Percentiles rank a stretch among this genome's conserved stretches.
These are phyloP conservation scores for Hypoxylon crocopeplum DNA, from an alignment of 495 filamentous ascomycete species.

Conservation along the genomic window DNA sequence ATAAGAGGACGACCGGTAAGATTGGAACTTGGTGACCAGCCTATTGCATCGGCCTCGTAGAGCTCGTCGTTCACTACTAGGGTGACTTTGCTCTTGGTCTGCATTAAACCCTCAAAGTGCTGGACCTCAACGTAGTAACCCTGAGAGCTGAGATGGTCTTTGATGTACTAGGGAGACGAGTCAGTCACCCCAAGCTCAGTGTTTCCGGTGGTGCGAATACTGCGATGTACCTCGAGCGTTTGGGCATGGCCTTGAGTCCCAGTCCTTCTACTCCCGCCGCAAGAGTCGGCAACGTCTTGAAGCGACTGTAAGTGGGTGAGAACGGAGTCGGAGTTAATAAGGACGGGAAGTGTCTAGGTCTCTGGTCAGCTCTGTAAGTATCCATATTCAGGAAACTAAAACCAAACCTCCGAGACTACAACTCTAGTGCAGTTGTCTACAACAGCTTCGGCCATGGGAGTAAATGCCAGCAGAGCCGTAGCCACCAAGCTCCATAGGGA, in stretches of 20 bases:
- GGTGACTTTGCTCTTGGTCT: neutral
- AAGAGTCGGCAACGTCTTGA: constrained; percentile 3
- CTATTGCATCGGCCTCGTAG: constrained; percentile 14
- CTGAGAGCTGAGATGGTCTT: constrained; percentile 2
- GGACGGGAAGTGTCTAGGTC: constrained; percentile 17
- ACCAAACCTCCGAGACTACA: constrained; percentile 18
- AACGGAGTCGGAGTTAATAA: constrained; percentile 6
- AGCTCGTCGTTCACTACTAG: neutral
- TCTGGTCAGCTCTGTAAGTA: constrained; percentile 1
- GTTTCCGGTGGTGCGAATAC: neutral
- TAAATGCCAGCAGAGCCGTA: neutral
- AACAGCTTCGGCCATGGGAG: neutral
- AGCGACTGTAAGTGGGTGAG: constrained; percentile 11
- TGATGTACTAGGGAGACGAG: constrained; percentile 18
- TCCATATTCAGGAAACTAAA: neutral
- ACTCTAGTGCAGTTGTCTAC: constrained; percentile 17
- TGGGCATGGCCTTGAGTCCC: constrained; percentile 20
- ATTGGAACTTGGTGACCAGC: constrained; percentile 16
- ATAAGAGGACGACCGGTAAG: constrained; percentile 5
- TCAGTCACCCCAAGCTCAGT: neutral
- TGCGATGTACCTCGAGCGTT: constrained; percentile 15
- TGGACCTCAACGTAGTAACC: constrained; percentile 33
- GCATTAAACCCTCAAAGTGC: constrained; percentile 12
- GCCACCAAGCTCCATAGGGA: neutral
- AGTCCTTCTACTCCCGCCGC: constrained; percentile 12